Evolutionary conservation across 257 asterid genomes (phyloP).

Genomic region (Jaltomata sinuosa): DNA sequence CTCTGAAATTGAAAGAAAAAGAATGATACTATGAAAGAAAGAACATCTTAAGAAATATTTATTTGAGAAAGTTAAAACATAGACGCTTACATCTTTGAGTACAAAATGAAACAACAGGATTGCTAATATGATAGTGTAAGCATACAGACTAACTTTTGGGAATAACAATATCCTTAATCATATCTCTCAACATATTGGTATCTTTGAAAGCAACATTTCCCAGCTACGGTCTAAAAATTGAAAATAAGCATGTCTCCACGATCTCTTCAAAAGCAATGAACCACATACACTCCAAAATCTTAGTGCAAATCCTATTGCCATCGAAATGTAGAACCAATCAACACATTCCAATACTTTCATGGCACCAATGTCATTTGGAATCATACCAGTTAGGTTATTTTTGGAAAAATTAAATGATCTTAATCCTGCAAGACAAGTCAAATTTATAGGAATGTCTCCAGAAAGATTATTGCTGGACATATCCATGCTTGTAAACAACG

Average conservation of each 20-base stretch:
- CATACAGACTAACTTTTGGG: rapidly evolving
- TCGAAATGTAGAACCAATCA: slow-evolving; percentile 13
- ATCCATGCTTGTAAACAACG: slow-evolving; percentile 10
- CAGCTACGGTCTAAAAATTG: not conserved
- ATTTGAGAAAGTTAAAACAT: not conserved
- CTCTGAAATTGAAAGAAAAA: too few species aligned
- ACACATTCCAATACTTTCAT: slow-evolving; percentile 4
- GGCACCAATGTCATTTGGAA: slow-evolving; percentile 13
- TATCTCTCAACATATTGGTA: not conserved
- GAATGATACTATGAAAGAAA: not conserved
- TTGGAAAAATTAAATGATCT: slow-evolving; percentile 17
- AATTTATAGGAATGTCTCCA: slow-evolving; percentile 20
- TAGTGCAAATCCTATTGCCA: slow-evolving; percentile 9
- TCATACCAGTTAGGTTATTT: slow-evolving; percentile 18
- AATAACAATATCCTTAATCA: not conserved
- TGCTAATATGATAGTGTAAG: not conserved
- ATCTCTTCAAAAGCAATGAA: not conserved
- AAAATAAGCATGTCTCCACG: not conserved
- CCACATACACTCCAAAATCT: slow-evolving; percentile 1
- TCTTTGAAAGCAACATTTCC: not conserved
- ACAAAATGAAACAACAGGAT: not conserved
- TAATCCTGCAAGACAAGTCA: slow-evolving; percentile 15
- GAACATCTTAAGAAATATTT: not conserved
- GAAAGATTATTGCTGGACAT: slow-evolving; percentile 16
- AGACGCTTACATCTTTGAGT: too few species aligned